Percentiles rank a stretch among this genome's conserved stretches.
Evolutionary conservation across 768 basidiomycete genomes (phyloP).

Genomic region (Aureoboletus auriporus): DNA sequence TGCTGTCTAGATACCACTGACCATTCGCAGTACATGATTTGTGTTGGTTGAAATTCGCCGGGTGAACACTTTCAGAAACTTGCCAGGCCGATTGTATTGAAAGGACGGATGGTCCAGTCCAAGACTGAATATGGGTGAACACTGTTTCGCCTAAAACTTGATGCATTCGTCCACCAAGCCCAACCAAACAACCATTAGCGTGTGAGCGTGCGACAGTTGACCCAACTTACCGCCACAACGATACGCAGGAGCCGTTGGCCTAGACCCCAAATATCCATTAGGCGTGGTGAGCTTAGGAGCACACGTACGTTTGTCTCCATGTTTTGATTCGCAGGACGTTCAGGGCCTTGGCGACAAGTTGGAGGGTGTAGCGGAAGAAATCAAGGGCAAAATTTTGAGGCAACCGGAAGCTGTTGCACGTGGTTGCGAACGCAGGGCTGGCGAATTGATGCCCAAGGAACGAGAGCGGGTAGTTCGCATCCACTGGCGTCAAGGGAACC

Average conservation of each 20-base stretch:
- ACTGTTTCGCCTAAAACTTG: too few relatives aligned
- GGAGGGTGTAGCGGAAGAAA: constrained; percentile 34
- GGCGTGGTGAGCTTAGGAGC: constrained; percentile 23
- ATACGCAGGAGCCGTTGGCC: constrained; percentile 42
- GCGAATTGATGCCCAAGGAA: constrained; percentile 37
- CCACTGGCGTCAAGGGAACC: not conserved
- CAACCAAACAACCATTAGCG: not conserved
- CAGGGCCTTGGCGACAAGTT: constrained; percentile 35
- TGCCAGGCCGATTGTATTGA: too few relatives aligned
- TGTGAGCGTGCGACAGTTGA: not conserved
- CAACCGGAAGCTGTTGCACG: constrained; percentile 35
- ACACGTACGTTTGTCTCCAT: too few relatives aligned
- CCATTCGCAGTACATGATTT: too few relatives aligned
- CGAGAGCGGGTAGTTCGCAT: constrained; percentile 20
- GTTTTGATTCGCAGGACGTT: not conserved
- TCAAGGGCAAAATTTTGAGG: constrained; percentile 36
- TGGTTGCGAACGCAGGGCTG: constrained; percentile 36
- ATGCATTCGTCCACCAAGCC: not conserved
- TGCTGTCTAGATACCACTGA: too few relatives aligned
- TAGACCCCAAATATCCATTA: constrained; percentile 33
- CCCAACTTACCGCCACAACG: constrained; percentile 33
- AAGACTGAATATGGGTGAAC: too few relatives aligned
- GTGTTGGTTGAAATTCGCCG: too few relatives aligned
- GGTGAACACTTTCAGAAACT: too few relatives aligned
- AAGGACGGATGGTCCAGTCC: too few relatives aligned